Evolutionary conservation across 495 filamentous ascomycete genomes (phyloP).

Genomic region (Chaetomium tenue): DNA sequence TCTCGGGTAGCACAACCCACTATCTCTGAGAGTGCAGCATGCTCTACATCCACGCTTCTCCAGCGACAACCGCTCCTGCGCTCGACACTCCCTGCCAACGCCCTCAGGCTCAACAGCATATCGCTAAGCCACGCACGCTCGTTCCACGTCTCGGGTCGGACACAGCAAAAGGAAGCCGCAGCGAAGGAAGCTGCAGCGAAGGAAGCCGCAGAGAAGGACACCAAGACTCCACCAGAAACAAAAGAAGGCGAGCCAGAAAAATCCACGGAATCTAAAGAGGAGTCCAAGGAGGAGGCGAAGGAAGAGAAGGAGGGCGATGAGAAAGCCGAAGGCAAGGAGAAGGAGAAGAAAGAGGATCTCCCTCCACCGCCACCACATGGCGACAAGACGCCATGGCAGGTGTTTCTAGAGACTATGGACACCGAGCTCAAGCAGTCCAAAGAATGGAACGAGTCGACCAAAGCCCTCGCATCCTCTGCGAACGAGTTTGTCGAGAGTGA

Average conservation of each 20-base stretch:
- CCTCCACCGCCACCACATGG: constrained; percentile 92
- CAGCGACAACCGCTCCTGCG: constrained; percentile 35
- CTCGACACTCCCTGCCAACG: constrained; percentile 47
- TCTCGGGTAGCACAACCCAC: constrained; percentile 31
- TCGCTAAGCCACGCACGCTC: constrained; percentile 36
- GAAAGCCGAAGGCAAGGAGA: constrained; percentile 47
- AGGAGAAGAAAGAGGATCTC: constrained; percentile 68
- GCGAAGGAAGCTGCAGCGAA: no score
- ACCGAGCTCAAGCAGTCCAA: constrained; percentile 94
- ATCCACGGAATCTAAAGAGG: constrained; percentile 36
- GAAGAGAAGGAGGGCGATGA: constrained; percentile 47
- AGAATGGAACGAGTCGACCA: constrained; percentile 98
- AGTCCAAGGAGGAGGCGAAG: constrained; percentile 48
- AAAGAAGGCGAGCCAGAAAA: constrained; percentile 37
- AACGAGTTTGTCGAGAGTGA: constrained; percentile 94
- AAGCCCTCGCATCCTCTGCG: constrained; percentile 81
- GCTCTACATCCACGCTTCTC: constrained; percentile 31
- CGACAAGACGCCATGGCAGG: constrained; percentile 96
- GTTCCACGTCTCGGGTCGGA: constrained; percentile 44
- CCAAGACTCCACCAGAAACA: constrained; percentile 40
- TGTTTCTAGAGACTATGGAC: constrained; percentile 93
- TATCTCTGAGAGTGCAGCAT: constrained; percentile 23
- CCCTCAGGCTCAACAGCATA: constrained; percentile 37
- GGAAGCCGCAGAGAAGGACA: constrained; percentile 28
- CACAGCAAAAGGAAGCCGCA: constrained; percentile 35